These are phyloP conservation scores for Penicillium corylophilum DNA, from an alignment of 2,329 filamentous ascomycete genomes.

Conservation along the genomic window DNA sequence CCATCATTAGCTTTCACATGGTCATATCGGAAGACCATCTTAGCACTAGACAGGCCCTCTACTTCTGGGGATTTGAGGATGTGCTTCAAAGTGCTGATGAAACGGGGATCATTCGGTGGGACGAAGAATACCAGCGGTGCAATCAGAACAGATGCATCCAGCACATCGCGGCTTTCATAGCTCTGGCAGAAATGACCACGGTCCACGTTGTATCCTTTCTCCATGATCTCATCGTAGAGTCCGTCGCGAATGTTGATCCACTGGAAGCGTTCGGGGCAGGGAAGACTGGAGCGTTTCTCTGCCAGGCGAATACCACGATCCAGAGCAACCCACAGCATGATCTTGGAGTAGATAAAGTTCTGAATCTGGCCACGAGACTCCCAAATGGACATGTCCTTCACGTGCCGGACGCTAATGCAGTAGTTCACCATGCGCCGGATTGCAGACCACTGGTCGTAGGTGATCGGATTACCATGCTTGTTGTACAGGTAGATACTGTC, in stretches of 20 bases:
- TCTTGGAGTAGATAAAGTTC: constrained; percentile 77
- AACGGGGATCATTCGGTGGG: constrained; percentile 72
- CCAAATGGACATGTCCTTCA: constrained; percentile 81
- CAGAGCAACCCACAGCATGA: constrained; percentile 81
- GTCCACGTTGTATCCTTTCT: constrained; percentile 71
- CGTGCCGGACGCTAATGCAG: constrained; percentile 64
- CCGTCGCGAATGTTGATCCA: constrained; percentile 68
- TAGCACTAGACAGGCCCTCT: constrained; percentile 71
- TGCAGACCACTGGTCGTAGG: constrained; percentile 73
- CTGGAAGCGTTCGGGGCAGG: constrained; percentile 65
- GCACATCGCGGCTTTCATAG: constrained; percentile 67
- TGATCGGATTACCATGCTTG: constrained; percentile 73
- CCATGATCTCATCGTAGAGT: constrained; percentile 75
- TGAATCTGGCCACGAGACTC: constrained; percentile 74
- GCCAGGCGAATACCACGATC: constrained; percentile 71
- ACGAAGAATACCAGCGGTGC: constrained; percentile 79
- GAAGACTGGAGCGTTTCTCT: constrained; percentile 69
- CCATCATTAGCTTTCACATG: constrained; percentile 68
- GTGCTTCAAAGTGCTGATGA: constrained; percentile 68
- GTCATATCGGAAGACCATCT: constrained; percentile 74
- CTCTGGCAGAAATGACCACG: constrained; percentile 72
- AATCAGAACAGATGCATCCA: constrained; percentile 74
- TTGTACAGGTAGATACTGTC: constrained; percentile 77
- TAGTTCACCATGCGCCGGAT: constrained; percentile 70
- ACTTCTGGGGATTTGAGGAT: constrained; percentile 72